Base-by-base conservation (phyloP, 2,329 filamentous ascomycete species). In the Xylaria digitata region DNA sequence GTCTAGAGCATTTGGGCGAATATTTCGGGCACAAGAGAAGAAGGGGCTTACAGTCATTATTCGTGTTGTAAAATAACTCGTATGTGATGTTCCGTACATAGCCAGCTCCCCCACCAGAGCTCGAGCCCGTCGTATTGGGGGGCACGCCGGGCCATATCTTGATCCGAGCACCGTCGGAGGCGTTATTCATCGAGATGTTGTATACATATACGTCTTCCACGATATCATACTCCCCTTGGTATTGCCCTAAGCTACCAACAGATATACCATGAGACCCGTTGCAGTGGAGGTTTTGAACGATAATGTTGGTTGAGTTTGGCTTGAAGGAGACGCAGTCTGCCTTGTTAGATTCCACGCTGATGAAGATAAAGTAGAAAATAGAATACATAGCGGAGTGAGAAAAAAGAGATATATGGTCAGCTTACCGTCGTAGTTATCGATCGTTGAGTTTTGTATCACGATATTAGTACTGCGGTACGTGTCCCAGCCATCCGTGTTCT, bases 401-500 rank as follows among this genome's bases (percentile, higher is more conserved):
- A 37, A 46, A 3, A 7, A 9, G 34, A 37, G 34, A 6, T 30
- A 4, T 13, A 0, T 19, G 5, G 66, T 23, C 13, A n/a, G 30
- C 74, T 73, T 73, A 82, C 81, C 88, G 75, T 92, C 89, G 43
- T 88, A 88, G 70, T 90, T 91, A 75, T 88, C 83, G 65, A 92
- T 84, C 40, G 86, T 78, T 0, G 85, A 88, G 76, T 91, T 87
- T 75, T 90, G 86, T 54, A 91, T 90, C 1, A 87, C 83, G 57
- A 90, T 83, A 59, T 86, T 86, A 26, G 79, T 78, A 48, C 83
- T 86, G n/a, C 87, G 84, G 75, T 90, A 87, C 4, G 85, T 88
- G 71, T 88, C 84, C 83, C 83, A 86, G 52, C 85, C 86, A 74
- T 90, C 88, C 1, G 89, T 91, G 75, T 91, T 91, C 81, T 90